Evolutionary conservation across 2,329 filamentous ascomycete species (phyloP).

Genomic region (Juglanconis juglandina): DNA sequence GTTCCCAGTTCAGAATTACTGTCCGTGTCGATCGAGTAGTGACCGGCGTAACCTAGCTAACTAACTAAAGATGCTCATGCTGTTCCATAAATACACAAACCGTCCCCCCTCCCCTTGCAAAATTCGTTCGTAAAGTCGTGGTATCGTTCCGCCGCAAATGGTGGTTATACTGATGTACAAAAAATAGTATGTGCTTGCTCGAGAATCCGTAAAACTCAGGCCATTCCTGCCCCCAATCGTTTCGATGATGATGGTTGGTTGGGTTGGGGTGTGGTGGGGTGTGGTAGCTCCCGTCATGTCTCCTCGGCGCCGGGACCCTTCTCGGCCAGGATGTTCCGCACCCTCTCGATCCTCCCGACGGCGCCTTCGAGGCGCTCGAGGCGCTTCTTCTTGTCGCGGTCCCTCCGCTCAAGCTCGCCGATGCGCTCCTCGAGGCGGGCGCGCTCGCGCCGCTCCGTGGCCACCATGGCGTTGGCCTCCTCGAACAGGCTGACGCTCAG

Average conservation of each 20-base stretch:
- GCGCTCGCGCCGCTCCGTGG: slow-evolving; percentile 66
- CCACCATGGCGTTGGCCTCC: slow-evolving; percentile 86
- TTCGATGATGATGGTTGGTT: neutral
- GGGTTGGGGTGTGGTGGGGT: too few relatives aligned
- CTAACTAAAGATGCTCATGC: neutral
- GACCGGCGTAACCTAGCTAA: too few relatives aligned
- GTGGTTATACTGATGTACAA: neutral
- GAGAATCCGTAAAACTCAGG: neutral
- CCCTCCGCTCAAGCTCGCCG: slow-evolving; percentile 64
- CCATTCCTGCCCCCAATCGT: neutral
- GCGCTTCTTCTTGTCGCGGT: slow-evolving; percentile 65
- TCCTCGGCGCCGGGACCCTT: neutral
- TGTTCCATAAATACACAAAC: neutral
- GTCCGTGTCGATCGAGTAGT: too few relatives aligned
- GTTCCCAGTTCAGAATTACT: too few relatives aligned
- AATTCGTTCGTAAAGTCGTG: neutral
- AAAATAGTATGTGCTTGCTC: neutral
- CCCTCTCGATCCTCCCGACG: slow-evolving; percentile 67
- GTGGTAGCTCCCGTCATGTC: neutral
- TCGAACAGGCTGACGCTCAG: slow-evolving; percentile 72
- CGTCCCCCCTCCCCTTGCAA: neutral
- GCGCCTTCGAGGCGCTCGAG: slow-evolving; percentile 70
- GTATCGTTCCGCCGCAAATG: neutral
- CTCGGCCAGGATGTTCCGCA: slow-evolving; percentile 56
- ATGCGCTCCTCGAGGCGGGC: slow-evolving; percentile 70